These are phyloP conservation scores for Ceriops zippeliana DNA, from an alignment of 345 rosid genomes.

Conservation along the genomic window DNA sequence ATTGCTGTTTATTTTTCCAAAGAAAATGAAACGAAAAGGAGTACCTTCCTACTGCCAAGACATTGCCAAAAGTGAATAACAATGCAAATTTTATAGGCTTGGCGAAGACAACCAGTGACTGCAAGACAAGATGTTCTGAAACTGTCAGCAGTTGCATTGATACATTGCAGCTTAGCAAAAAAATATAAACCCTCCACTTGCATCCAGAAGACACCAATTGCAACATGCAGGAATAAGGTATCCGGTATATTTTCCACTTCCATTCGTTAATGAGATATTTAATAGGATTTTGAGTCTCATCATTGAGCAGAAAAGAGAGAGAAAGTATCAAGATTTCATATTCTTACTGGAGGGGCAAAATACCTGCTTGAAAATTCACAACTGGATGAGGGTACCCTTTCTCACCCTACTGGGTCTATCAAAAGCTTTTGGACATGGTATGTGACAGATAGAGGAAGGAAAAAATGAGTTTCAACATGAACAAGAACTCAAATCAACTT, in stretches of 20 bases:
- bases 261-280: neutral
- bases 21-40: neutral
- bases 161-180: neutral
- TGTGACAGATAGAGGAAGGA: too few species aligned
- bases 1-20: too few species aligned
- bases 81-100: slow-evolving; percentile 85
- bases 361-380: too few species aligned
- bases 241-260: neutral
- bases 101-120: slow-evolving; percentile 75
- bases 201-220: neutral
- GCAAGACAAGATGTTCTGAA: slow-evolving; percentile 28
- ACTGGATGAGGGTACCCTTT: too few species aligned
- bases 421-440: too few species aligned
- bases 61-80: slow-evolving; percentile 85
- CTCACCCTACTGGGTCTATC: too few species aligned
- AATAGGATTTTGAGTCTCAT: neutral
- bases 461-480: too few species aligned
- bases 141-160: neutral
- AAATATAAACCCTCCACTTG: neutral
- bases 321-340: too few species aligned
- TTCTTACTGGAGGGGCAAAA: too few species aligned
- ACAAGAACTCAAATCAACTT: too few species aligned
- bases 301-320: neutral
- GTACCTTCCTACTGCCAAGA: slow-evolving; percentile 91
- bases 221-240: neutral